Evolutionary conservation across 73 alveolate genomes (phyloP), one percentile per base, ranked within the genome.

Genomic region (Paramecium octaurelia): DNA sequence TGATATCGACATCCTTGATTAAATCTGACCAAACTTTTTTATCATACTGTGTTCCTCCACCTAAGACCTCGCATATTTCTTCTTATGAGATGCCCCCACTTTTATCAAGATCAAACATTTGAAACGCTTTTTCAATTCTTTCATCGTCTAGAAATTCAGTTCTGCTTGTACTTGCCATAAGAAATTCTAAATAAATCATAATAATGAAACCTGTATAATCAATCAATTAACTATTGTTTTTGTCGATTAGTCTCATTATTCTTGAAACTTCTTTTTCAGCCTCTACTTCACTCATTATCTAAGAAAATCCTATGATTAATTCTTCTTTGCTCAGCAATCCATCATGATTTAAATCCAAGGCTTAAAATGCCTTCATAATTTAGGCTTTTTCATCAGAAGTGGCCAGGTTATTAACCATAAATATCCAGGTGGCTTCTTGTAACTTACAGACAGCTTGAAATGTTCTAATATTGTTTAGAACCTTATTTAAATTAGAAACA

Each of bases 321-420:
- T 95, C 98, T 54, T 88, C 95, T 40, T 85, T 76, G 40, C 94
- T 76, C 21, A 95, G 57, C 31, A 92, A 88, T 21, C 98, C 98
- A 64, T 92, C 95, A 27, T 89, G 92, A 85, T 95, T 92, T 16
- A 86, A 80, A 57, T 95, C 98, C 48, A 95, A 84, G 29, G 86
- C 69, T 70, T 92, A 94, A 95, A 95, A 34, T 64, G 84, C 84
- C 21, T 64, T 27, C 84, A 64, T 64, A 64, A 64, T 34, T 10
- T 31, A 64, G 16, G 92, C 87, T 73, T 84, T 89, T 69, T 95
- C 98, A 31, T 95, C 95, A 38, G 75, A 86, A 20, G 96, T 92
- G 35, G 97, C 77, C 11, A 95, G 85, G 59, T 95, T 92, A 59
- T 86, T 86, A 7, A 94, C 95, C 71, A 95, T 94, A 94, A 94